Conservation (phyloP, 257 asterid species). For the Mitragyna speciosa region DNA sequence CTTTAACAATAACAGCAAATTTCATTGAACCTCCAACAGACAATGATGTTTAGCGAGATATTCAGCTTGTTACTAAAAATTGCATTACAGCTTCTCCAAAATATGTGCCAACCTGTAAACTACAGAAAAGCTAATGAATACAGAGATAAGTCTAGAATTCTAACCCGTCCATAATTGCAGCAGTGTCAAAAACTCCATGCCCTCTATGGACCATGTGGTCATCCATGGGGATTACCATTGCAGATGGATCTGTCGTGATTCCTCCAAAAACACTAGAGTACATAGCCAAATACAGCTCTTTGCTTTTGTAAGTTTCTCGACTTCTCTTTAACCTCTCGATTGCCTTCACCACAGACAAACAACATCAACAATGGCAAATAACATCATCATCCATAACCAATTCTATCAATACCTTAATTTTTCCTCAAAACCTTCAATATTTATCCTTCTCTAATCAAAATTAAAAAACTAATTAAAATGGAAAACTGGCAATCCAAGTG, state of each 20-base stretch:
- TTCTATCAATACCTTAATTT: background rate
- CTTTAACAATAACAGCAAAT: background rate
- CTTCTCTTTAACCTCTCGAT: slow-evolving; percentile 54
- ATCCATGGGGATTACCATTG: slow-evolving; percentile 92
- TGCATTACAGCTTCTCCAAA: background rate
- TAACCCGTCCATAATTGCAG: slow-evolving; percentile 79
- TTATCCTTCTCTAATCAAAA: background rate
- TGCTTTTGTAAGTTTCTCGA: slow-evolving; percentile 49
- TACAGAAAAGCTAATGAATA: background rate
- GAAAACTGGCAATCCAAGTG: too few species aligned
- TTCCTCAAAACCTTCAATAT: background rate
- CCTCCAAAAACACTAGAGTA: slow-evolving; percentile 86
- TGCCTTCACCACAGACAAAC: slow-evolving; percentile 44
- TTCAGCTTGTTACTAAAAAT: background rate
- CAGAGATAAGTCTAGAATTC: slow-evolving; percentile 25
- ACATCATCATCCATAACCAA: background rate
- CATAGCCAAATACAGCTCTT: slow-evolving; percentile 78
- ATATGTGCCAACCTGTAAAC: background rate
- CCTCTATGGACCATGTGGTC: slow-evolving; percentile 99
- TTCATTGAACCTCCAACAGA: too few species aligned
- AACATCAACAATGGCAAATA: background rate
- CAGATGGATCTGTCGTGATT: slow-evolving; percentile 78
- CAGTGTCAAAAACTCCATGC: slow-evolving; percentile 94
- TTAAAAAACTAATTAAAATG: too few species aligned
- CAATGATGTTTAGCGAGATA: slow-evolving; percentile 6